Percentiles rank a stretch among this genome's conserved stretches.
These are phyloP conservation scores for Didymella exigua DNA, from an alignment of 2,329 filamentous ascomycete genomes.

Conservation along the genomic window DNA sequence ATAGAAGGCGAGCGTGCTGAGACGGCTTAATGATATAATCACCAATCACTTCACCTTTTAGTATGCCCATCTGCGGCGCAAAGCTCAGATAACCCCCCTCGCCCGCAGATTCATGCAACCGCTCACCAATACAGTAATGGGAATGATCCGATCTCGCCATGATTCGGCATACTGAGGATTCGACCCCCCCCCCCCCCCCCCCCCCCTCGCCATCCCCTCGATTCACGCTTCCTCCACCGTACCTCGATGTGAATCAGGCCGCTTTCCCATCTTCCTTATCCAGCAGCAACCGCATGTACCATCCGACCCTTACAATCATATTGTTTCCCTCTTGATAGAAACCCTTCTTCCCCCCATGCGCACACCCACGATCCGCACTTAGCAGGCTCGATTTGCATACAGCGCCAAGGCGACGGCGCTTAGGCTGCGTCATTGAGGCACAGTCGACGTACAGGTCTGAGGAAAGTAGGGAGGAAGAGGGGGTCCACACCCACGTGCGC, in stretches of 20 bases:
- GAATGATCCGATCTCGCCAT: neutral
- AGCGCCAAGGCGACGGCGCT: neutral
- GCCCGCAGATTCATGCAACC: neutral
- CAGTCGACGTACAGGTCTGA: neutral
- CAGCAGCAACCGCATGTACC: neutral
- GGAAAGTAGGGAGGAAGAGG: too few relatives aligned
- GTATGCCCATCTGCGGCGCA: neutral
- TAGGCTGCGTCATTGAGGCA: neutral
- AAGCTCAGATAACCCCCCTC: neutral
- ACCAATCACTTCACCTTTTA: neutral
- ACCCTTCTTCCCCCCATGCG: neutral
- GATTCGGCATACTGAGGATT: neutral
- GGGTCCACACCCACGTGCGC: conserved; percentile 1
- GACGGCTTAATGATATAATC: conserved; percentile 12
- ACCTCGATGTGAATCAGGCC: too few relatives aligned
- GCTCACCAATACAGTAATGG: neutral
- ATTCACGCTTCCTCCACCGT: neutral
- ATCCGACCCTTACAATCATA: neutral
- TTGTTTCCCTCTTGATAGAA: neutral
- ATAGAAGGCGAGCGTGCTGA: conserved; percentile 5
- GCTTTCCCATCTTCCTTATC: neutral
- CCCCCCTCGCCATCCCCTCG: neutral
- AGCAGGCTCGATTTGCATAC: too few relatives aligned
- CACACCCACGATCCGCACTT: neutral
- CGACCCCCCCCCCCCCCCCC: neutral